phyloP scores from a whole-genome alignment of 768 basidiomycete genomes.

The Kwoniella newhampshirensis region DNA sequence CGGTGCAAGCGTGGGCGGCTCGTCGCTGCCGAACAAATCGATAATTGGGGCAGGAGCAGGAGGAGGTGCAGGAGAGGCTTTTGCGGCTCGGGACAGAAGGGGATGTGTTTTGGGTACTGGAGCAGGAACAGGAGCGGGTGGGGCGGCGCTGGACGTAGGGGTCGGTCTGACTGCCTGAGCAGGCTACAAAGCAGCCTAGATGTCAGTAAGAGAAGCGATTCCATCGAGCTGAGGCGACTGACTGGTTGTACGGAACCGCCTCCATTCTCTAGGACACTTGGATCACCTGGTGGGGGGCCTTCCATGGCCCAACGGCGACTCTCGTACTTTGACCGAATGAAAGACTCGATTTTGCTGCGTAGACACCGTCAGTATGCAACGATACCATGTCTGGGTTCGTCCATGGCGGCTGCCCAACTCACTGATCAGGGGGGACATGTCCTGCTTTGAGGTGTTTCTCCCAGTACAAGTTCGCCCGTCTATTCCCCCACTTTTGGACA shows the following conservation, averaged over 20 bases:
- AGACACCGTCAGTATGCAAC: conserved; percentile 1
- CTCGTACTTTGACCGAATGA: conserved; percentile 96
- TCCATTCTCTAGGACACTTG: conserved; percentile 67
- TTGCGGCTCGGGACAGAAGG: conserved; percentile 34
- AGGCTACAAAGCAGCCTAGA: not conserved
- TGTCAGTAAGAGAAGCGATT: conserved; percentile 4
- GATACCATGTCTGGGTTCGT: not conserved
- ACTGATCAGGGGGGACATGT: conserved; percentile 94
- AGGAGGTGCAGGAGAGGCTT: conserved; percentile 24
- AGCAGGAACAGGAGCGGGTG: conserved; percentile 35
- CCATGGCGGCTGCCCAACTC: conserved; percentile 54
- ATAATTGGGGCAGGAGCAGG: conserved; percentile 38
- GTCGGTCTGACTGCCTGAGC: conserved; percentile 25
- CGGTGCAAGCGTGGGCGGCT: conserved; percentile 30
- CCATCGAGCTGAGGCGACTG: not conserved
- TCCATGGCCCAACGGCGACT: conserved; percentile 87
- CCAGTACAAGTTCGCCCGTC: conserved; percentile 91
- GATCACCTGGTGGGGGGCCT: conserved; percentile 79
- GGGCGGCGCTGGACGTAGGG: conserved; percentile 26
- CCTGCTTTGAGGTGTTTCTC: conserved; percentile 90
- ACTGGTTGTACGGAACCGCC: conserved; percentile 4
- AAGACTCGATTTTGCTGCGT: conserved; percentile 94
- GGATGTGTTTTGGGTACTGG: conserved; percentile 36
- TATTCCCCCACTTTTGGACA: conserved; percentile 93
- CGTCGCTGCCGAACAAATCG: conserved; percentile 43